Evolutionary conservation across 1,139 yeast species (phyloP), one percentile per base, ranked within the genome.

Genomic region (Yamadazyma epiphylla): DNA sequence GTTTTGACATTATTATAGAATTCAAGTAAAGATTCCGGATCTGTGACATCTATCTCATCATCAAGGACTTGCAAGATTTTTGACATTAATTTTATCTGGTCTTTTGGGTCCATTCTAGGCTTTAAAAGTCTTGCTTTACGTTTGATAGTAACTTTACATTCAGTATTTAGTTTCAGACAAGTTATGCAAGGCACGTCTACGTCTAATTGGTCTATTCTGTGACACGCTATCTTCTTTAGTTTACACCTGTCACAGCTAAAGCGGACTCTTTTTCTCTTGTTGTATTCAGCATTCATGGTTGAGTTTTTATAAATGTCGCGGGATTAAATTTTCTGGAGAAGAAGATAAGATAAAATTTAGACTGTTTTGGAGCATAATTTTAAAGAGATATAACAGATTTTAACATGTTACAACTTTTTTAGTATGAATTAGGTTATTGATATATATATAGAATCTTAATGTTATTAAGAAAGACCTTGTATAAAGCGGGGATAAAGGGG

Each of bases 111-210:
- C 3, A 25, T 5, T 19, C 13, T 25, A 4, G 27, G 27, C 7
- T 25, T 19, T 10, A 25, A 19, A 5, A 12, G 10, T 19, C 27
- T 11, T 20, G 25, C 31, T 25, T 35, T 39, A 17, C 43, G 24
- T 12, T 25, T 22, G n/a, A 37, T 36, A 11, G 43, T 39, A 2
- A 40, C 35, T 16, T 24, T 27, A 13, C 43, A 39, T 10, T 37
- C 36, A 2, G 36, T 9, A 8, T 29, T 20, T 13, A 29, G 17
- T 2, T 17, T 28, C 16, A 28, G 19, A 24, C 43, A 39, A 9
- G 32, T 23, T 3, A 27, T 32, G 30, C 43, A 39, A 4, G 42
- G 35, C 11, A 13, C 25, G 13, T 20, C 15, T 9, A n/a, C 33
- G 13, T 19, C 30, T n/a, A n/a, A n/a, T 29, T 12, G 15, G 10